A percentile compares a stretch with the other conserved stretches of the same genome.
phyloP scores from a whole-genome alignment of 495 filamentous ascomycete genomes.

The Aspergillus cavernicola region DNA sequence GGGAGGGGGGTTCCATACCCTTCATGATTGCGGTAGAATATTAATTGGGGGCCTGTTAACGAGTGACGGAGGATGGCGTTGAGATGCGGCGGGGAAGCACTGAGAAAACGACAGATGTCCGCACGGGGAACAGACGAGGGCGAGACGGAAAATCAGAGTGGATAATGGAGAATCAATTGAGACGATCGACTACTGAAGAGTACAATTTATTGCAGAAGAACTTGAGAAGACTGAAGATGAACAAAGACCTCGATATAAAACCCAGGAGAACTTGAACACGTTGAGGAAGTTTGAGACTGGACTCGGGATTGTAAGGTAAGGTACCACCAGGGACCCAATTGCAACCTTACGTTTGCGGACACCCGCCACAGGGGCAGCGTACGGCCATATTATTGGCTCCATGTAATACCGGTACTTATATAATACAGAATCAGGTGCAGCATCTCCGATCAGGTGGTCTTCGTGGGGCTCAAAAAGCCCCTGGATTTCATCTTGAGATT shows the following conservation, averaged over 20 bases:
- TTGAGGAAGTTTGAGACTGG: conserved; percentile 2
- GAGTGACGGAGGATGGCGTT: conserved; percentile 12
- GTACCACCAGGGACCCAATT: conserved; percentile 9
- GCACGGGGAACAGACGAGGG: neutral
- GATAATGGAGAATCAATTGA: conserved; percentile 13
- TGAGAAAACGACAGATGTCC: conserved; percentile 13
- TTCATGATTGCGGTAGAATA: conserved; percentile 20
- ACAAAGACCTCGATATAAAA: conserved; percentile 9
- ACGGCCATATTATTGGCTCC: neutral
- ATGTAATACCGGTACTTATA: conserved; percentile 5
- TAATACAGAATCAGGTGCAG: neutral
- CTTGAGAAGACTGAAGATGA: conserved; percentile 1
- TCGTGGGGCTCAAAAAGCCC: conserved; percentile 12
- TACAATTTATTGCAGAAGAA: conserved; percentile 3
- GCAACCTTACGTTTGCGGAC: conserved; percentile 10
- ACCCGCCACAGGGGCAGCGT: conserved; percentile 9
- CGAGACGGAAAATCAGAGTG: conserved; percentile 5
- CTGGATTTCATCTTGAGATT: neutral
- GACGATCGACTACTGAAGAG: conserved; percentile 6
- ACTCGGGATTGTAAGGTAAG: neutral
- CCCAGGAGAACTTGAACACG: conserved; percentile 16
- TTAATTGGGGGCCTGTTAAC: neutral
- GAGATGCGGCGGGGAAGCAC: conserved; percentile 27
- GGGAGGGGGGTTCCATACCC: conserved; percentile 12
- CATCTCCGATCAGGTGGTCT: conserved; percentile 8